Conservation (phyloP, 176 grass and related monocot species). For the Tillandsia fasciculata region DNA sequence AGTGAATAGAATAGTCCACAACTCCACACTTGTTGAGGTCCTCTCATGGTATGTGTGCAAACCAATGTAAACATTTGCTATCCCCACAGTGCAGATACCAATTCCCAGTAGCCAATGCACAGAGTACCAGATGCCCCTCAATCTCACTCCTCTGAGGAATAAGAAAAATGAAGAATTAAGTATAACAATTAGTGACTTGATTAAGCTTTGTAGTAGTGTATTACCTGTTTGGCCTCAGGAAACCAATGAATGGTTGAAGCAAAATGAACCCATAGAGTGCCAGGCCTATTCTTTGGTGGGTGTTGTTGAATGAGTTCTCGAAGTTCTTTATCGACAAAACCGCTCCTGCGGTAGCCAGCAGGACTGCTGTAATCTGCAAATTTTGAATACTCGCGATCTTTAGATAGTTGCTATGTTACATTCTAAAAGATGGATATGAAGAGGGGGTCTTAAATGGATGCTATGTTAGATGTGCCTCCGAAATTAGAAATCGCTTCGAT, state of each 20-base stretch:
- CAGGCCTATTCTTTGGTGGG: slow-evolving; percentile 76
- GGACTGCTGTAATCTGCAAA: slow-evolving; percentile 56
- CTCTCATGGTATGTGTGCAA: slow-evolving; percentile 67
- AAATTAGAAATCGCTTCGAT: no score
- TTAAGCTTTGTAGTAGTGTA: no score
- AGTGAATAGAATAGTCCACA: slow-evolving; percentile 70
- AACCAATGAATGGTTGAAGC: slow-evolving; percentile 82
- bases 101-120: slow-evolving; percentile 68
- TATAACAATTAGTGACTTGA: no score
- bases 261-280: slow-evolving; percentile 68
- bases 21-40: slow-evolving; percentile 47
- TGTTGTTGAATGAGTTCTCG: slow-evolving; percentile 91
- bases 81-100: slow-evolving; percentile 40
- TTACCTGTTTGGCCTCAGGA: slow-evolving; percentile 77
- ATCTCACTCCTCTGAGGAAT: slow-evolving; percentile 44
- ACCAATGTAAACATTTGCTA: slow-evolving; percentile 69
- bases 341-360: slow-evolving; percentile 62
- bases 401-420: background rate
- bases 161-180: background rate
- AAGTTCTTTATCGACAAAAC: slow-evolving; percentile 70
- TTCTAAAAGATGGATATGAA: no score
- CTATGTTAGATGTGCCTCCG: no score
- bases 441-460: no score
- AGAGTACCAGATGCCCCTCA: slow-evolving; percentile 73
- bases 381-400: background rate